phyloP scores from a whole-genome alignment of 208 protist genomes.

The Trypanosoma scelopori region DNA sequence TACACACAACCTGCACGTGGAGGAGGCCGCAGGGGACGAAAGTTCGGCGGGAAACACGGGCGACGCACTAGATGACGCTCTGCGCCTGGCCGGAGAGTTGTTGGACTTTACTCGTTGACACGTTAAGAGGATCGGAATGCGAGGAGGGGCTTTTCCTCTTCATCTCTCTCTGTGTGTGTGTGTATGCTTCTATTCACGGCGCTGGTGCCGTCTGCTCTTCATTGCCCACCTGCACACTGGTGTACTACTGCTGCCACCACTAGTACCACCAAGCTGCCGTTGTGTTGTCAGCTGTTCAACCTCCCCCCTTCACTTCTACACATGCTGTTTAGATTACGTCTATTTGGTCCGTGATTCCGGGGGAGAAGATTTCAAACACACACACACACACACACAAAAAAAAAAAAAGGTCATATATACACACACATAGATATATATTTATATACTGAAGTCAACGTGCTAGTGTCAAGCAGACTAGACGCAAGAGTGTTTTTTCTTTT shows the following conservation, averaged over 20 bases:
- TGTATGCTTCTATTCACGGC: conserved; percentile 8
- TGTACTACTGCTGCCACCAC: too few species aligned
- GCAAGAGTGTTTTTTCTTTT: conserved; percentile 20
- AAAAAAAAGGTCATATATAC: too few species aligned
- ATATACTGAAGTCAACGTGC: too few species aligned
- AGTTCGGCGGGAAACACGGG: conserved; percentile 31
- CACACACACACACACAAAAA: too few species aligned
- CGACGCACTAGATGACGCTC: conserved; percentile 55
- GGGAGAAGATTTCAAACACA: too few species aligned
- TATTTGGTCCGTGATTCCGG: too few species aligned
- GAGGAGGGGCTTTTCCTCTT: not conserved
- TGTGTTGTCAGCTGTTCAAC: too few species aligned
- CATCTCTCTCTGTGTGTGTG: not conserved
- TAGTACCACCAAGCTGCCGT: too few species aligned
- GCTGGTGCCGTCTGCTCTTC: not conserved
- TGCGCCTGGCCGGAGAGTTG: conserved; percentile 76
- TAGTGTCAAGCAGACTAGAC: too few species aligned
- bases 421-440: too few species aligned
- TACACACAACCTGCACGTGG: not conserved
- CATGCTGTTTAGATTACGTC: too few species aligned
- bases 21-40: conserved; percentile 19
- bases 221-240: not conserved
- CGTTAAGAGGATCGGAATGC: not conserved
- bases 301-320: too few species aligned
- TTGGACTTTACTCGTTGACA: conserved; percentile 40